Evolutionary conservation across 139 green algal species (phyloP), one percentile per base, ranked within the genome.

Genomic region (Volvox reticuliferus): DNA sequence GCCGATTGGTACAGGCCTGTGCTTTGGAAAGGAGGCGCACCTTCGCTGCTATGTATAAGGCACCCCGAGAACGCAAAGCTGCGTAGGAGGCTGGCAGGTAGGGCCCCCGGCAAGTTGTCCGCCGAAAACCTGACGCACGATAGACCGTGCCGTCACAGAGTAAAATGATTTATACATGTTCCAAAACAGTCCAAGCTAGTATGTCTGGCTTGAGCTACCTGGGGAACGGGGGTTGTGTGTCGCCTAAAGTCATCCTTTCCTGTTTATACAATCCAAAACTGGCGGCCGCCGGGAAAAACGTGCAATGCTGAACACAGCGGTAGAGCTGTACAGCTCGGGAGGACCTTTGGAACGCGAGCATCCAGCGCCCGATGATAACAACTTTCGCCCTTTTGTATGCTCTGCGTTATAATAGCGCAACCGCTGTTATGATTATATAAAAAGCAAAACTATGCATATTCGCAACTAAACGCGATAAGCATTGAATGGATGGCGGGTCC

Each of bases 21-120:
- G 44, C 5, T 9, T 55, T 55, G 44, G 44, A 55, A 5, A 55
- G 44, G 9, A 55, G 44, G 19, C 80, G 20, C 24, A 88, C 83
- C 83, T 44, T 88, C 83, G 36, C 67, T 80, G 67, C 67, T 80
- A 28, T 88, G 83, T 80, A 80, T 88, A 19, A 88, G 83, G 36
- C 21, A 55, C 14, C 35, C 83, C 5, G 83, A 88, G 35, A 13
- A 44, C 2, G 83, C 83, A 24, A 88, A 88, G 67, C 83, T 80
- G 30, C 37, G 67, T 18, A 68, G 1, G 16, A 88, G 83, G 1
- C 62, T 37, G 0, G 67, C 67, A 5, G 83, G 83, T 5, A 69
- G 0, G 0, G 67, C 67, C 24, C 61, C 83, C 36, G 50, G 32
- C 78, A 84, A 62, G 1, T 30, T 62, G 32, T 33, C 32, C 22